phyloP scores from a whole-genome alignment of 257 asterid genomes.

The Solanum paucissectum region DNA sequence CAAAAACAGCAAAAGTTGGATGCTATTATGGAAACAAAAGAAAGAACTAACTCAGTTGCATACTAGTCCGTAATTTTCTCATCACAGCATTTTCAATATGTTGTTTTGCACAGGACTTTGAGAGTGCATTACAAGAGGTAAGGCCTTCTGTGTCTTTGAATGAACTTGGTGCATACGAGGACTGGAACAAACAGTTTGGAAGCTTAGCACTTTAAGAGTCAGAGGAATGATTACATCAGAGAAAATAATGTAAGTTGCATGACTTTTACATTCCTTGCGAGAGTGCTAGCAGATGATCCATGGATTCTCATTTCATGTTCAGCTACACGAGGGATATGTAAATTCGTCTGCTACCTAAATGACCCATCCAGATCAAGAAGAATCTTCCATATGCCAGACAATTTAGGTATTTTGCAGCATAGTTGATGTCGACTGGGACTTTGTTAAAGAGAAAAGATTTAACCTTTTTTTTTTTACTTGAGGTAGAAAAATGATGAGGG shows the following conservation, averaged over 20 bases:
- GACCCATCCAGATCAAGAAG: neutral
- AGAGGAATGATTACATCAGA: neutral
- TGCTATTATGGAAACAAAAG: neutral
- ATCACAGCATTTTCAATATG: neutral
- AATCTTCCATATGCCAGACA: neutral
- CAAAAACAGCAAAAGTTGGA: neutral
- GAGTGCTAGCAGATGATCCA: neutral
- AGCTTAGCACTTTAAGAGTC: slow-evolving; percentile 61
- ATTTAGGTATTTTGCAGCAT: neutral
- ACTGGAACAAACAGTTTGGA: slow-evolving; percentile 90
- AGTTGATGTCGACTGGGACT: neutral
- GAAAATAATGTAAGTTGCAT: neutral
- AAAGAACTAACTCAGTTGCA: neutral
- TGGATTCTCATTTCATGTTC: neutral
- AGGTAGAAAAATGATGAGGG: neutral
- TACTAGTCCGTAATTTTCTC: neutral
- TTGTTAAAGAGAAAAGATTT: neutral
- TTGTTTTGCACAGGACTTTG: slow-evolving; percentile 51
- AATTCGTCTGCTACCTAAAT: neutral
- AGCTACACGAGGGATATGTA: neutral
- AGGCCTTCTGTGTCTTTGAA: slow-evolving; percentile 85
- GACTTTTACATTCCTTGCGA: neutral
- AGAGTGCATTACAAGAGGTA: slow-evolving; percentile 82
- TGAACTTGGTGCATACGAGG: slow-evolving; percentile 76
- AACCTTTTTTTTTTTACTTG: neutral